A percentile compares a stretch with the other conserved stretches of the same genome.
phyloP scores from a whole-genome alignment of 2,329 filamentous ascomycete species.

The Ophiostoma triangulosporum region DNA sequence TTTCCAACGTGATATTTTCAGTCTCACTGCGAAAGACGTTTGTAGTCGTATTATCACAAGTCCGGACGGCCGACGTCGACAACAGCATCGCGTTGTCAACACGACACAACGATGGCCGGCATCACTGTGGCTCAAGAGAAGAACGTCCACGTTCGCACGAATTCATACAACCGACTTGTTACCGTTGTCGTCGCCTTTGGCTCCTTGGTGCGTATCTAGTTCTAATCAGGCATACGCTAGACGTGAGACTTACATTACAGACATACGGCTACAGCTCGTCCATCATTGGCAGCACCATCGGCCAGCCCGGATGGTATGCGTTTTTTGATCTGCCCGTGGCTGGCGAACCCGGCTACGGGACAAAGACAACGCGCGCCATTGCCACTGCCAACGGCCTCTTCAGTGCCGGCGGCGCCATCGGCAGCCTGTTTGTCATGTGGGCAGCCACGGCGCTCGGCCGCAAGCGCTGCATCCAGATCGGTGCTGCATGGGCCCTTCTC shows the following conservation, averaged over 20 bases:
- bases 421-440: conserved; percentile 36
- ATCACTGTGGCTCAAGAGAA: not conserved
- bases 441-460: conserved; percentile 29
- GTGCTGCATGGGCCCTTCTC: conserved; percentile 28
- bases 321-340: conserved; percentile 29
- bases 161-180: conserved; percentile 22
- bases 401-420: conserved; percentile 31
- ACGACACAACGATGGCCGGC: not conserved
- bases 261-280: conserved; percentile 38
- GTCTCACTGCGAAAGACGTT: no score
- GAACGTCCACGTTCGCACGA: conserved; percentile 8
- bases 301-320: conserved; percentile 36
- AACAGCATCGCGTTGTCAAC: no score
- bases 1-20: no score
- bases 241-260: not conserved
- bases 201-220: conserved; percentile 17
- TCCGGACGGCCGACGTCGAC: no score
- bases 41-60: no score
- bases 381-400: conserved; percentile 22
- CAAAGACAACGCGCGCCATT: conserved; percentile 31
- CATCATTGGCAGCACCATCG: conserved; percentile 37
- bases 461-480: conserved; percentile 32
- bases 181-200: conserved; percentile 24
- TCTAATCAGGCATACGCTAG: no score
- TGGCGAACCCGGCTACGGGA: conserved; percentile 30